Conservation (phyloP, 768 basidiomycete species). For the Suillus subluteus region DNA sequence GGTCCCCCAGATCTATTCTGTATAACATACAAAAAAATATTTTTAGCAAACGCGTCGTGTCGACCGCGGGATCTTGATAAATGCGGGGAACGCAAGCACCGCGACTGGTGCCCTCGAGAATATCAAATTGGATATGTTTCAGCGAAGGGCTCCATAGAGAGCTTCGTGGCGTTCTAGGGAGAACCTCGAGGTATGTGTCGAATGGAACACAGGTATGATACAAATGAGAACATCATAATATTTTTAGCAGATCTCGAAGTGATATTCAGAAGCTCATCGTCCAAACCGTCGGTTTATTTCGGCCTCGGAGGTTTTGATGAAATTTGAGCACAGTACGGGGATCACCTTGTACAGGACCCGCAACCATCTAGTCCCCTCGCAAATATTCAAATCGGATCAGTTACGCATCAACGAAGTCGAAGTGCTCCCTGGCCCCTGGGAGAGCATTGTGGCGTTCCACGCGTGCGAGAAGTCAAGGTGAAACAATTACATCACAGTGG, state of each 20-base stretch:
- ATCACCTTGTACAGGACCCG: background rate
- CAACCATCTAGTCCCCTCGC: background rate
- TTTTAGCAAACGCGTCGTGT: background rate
- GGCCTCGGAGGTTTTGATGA: background rate
- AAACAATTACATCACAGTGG: too few relatives aligned
- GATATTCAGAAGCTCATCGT: background rate
- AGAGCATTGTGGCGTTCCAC: background rate
- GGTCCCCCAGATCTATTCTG: background rate
- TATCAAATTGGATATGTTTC: background rate
- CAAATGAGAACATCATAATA: background rate
- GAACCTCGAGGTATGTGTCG: background rate
- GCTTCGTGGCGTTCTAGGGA: background rate
- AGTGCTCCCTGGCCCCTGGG: background rate
- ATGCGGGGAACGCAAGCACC: background rate
- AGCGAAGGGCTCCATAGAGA: background rate
- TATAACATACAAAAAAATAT: background rate
- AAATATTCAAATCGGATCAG: background rate
- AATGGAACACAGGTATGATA: background rate
- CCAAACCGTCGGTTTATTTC: background rate
- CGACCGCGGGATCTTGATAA: background rate
- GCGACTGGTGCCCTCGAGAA: background rate
- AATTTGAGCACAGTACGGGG: background rate
- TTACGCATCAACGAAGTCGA: background rate
- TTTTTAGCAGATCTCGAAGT: background rate
- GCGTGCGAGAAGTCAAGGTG: background rate